A percentile compares a stretch with the other conserved stretches of the same genome.
These are phyloP conservation scores for Heterobasidion irregulare DNA, from an alignment of 1,284 basidiomycete genomes.

Conservation along the genomic window DNA sequence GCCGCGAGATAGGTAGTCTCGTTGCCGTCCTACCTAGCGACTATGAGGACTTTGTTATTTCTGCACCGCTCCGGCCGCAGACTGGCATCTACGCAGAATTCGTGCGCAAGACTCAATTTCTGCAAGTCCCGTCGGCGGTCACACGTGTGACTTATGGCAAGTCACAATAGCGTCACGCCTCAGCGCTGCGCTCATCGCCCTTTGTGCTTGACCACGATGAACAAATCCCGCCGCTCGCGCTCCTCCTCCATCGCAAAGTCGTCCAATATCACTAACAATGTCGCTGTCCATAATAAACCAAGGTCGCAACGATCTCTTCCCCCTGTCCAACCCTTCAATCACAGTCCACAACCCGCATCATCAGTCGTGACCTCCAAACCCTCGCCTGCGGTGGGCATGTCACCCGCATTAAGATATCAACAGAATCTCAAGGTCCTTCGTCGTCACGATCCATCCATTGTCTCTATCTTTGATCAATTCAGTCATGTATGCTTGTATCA, in stretches of 20 bases:
- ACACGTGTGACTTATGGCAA: too few relatives aligned
- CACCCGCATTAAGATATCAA: constrained; percentile 51
- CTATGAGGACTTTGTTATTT: background rate
- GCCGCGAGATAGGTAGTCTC: too few relatives aligned
- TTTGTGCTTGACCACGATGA: background rate
- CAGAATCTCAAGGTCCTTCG: constrained; percentile 81
- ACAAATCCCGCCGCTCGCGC: background rate
- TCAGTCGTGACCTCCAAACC: constrained; percentile 1
- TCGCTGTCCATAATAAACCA: background rate
- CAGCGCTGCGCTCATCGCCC: background rate
- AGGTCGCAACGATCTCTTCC: constrained; percentile 4
- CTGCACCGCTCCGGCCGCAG: background rate
- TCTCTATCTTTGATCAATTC: constrained; percentile 77
- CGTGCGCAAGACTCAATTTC: too few relatives aligned
- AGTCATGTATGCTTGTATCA: constrained; percentile 78
- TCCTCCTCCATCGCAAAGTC: background rate
- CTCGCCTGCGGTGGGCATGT: constrained; percentile 31
- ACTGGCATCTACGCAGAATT: too few relatives aligned
- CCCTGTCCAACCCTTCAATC: background rate
- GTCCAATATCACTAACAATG: background rate
- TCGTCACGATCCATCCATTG: constrained; percentile 73
- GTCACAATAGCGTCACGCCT: background rate
- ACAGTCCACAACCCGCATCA: constrained; percentile 1
- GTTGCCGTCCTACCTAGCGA: too few relatives aligned
- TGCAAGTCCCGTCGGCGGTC: too few relatives aligned